Evolutionary conservation across 768 basidiomycete genomes (phyloP).

Genomic region (Postia placenta): DNA sequence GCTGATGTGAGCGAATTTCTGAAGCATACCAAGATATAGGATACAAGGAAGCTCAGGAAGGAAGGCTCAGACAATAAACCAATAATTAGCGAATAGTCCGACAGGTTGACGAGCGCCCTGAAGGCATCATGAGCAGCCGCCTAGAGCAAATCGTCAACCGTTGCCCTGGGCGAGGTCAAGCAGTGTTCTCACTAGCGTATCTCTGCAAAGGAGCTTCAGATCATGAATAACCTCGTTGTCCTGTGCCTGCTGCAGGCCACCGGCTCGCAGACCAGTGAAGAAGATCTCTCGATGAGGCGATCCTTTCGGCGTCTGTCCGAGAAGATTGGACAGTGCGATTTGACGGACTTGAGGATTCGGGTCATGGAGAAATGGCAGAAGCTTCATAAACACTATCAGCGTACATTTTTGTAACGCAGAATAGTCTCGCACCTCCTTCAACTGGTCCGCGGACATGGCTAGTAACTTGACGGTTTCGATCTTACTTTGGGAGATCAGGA

Average conservation of each 20-base stretch:
- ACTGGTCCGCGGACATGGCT: conserved; percentile 25
- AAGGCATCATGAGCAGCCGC: conserved; percentile 92
- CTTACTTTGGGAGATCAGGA: neutral
- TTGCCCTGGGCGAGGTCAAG: too few species aligned
- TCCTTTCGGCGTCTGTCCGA: conserved; percentile 71
- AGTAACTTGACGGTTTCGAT: neutral
- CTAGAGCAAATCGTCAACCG: too few species aligned
- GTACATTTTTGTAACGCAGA: neutral
- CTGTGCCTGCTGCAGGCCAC: conserved; percentile 50
- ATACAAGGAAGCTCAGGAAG: conserved; percentile 78
- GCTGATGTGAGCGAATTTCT: too few species aligned
- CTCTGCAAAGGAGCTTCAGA: conserved; percentile 81
- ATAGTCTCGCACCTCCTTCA: conserved; percentile 30
- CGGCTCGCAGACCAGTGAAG: conserved; percentile 51
- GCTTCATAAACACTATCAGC: conserved; percentile 32
- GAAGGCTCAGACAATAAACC: conserved; percentile 58
- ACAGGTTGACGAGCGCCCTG: conserved; percentile 88
- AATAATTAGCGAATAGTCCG: conserved; percentile 71
- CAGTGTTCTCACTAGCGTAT: conserved; percentile 77
- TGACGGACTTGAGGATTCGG: conserved; percentile 83
- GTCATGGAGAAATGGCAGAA: conserved; percentile 81
- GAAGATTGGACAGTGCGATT: conserved; percentile 77
- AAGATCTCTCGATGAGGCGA: conserved; percentile 73
- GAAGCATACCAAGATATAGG: conserved; percentile 79
- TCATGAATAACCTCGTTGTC: conserved; percentile 72